phyloP scores from a whole-genome alignment of 306 rosid genomes.

The Styphnolobium japonicum region DNA sequence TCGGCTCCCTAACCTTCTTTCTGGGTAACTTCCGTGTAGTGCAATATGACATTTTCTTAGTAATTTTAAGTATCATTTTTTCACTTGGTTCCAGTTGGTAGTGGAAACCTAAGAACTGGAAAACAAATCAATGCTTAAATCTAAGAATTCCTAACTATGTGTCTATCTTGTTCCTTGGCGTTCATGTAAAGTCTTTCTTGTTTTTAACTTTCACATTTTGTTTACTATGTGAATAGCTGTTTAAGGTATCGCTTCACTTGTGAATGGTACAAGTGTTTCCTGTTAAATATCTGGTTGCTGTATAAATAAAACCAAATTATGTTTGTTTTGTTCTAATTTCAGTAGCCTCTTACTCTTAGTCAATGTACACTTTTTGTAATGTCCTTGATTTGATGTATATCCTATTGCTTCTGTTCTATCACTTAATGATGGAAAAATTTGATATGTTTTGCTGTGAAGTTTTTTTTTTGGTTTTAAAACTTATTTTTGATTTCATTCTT shows the following conservation, averaged over 20 bases:
- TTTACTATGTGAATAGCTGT: neutral
- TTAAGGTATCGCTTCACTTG: neutral
- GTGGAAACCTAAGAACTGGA: constrained; percentile 9
- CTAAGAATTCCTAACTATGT: no score
- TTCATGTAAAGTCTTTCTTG: neutral
- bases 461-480: neutral
- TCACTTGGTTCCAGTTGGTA: constrained; percentile 3
- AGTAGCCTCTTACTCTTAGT: neutral
- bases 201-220: constrained; percentile 21
- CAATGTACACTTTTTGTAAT: neutral
- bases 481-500: neutral
- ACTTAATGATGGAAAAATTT: no score
- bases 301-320: neutral
- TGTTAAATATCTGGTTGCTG: neutral
- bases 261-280: neutral
- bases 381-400: no score
- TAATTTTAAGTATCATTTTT: neutral
- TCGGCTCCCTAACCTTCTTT: constrained; percentile 84
- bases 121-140: neutral
- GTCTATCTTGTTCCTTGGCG: neutral
- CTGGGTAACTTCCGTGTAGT: constrained; percentile 63
- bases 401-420: neutral
- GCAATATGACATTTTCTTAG: neutral
- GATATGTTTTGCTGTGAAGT: neutral
- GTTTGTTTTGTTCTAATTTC: neutral